Conservation (phyloP, 805 yeast species). For the Naumovozyma baii region DNA sequence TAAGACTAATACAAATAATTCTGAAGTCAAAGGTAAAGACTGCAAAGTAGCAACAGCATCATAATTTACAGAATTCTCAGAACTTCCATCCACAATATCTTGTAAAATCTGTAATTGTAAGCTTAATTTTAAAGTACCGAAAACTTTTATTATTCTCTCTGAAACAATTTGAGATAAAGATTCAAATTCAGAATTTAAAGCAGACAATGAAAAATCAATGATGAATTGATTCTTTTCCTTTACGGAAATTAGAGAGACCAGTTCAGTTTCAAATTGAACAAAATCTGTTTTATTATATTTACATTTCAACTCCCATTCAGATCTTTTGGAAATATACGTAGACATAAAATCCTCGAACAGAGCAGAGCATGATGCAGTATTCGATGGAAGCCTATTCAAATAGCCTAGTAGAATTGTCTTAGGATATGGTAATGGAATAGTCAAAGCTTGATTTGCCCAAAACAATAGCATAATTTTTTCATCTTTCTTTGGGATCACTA, state of each 20-base stretch:
- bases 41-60: constrained; percentile 48
- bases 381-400: constrained; percentile 30
- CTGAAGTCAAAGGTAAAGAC: constrained; percentile 44
- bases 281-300: constrained; percentile 41
- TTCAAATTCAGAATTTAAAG: constrained; percentile 39
- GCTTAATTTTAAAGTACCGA: constrained; percentile 47
- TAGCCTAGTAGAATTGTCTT: constrained; percentile 43
- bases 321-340: constrained; percentile 40
- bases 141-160: constrained; percentile 43
- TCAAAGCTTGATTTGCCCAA: constrained; percentile 57
- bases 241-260: constrained; percentile 51
- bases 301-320: constrained; percentile 36
- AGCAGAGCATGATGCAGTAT: constrained; percentile 34
- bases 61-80: constrained; percentile 36
- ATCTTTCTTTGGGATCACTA: constrained; percentile 42
- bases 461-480: constrained; percentile 53
- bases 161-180: constrained; percentile 41
- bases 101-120: constrained; percentile 49
- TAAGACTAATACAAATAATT: constrained; percentile 49
- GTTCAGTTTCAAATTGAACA: constrained; percentile 43
- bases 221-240: constrained; percentile 51
- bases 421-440: constrained; percentile 42
- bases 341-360: constrained; percentile 39
- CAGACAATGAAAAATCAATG: constrained; percentile 48
- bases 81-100: constrained; percentile 48